Evolutionary conservation across 2,329 filamentous ascomycete species (phyloP).

Genomic region (Penicillium sp.): DNA sequence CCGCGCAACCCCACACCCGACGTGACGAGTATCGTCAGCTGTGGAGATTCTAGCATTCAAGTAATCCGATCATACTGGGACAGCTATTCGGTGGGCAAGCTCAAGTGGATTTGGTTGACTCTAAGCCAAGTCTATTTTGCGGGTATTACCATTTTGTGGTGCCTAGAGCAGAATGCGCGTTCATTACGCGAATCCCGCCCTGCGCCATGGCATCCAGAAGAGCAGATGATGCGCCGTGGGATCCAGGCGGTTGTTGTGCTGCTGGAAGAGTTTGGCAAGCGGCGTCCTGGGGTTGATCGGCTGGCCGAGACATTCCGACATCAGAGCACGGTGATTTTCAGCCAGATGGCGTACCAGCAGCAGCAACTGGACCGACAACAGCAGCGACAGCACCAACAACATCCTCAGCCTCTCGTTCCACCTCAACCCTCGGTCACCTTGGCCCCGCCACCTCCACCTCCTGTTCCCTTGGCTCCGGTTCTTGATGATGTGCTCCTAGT

Average conservation of each 20-base stretch:
- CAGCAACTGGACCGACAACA: constrained; percentile 24
- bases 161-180: constrained; percentile 38
- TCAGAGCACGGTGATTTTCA: constrained; percentile 38
- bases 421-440: constrained; percentile 18
- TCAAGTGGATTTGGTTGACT: constrained; percentile 42
- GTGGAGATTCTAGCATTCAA: constrained; percentile 37
- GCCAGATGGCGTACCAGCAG: constrained; percentile 34
- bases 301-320: constrained; percentile 36
- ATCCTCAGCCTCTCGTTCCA: constrained; percentile 12
- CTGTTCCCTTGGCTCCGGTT: constrained; percentile 31
- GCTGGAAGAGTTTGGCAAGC: constrained; percentile 37
- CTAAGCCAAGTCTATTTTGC: constrained; percentile 39
- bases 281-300: constrained; percentile 35
- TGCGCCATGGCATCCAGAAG: constrained; percentile 34
- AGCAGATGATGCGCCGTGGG: constrained; percentile 34
- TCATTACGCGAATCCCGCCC: constrained; percentile 27
- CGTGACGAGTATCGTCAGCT: constrained; percentile 34
- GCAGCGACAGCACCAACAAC: constrained; percentile 15
- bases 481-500: constrained; percentile 35
- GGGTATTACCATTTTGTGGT: constrained; percentile 40
- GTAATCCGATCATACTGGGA: constrained; percentile 40
- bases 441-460: constrained; percentile 17
- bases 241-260: constrained; percentile 36
- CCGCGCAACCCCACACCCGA: constrained; percentile 36
- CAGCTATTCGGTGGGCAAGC: constrained; percentile 36